phyloP scores from a whole-genome alignment of 495 filamentous ascomycete species.

The Mycothermus thermophilus region DNA sequence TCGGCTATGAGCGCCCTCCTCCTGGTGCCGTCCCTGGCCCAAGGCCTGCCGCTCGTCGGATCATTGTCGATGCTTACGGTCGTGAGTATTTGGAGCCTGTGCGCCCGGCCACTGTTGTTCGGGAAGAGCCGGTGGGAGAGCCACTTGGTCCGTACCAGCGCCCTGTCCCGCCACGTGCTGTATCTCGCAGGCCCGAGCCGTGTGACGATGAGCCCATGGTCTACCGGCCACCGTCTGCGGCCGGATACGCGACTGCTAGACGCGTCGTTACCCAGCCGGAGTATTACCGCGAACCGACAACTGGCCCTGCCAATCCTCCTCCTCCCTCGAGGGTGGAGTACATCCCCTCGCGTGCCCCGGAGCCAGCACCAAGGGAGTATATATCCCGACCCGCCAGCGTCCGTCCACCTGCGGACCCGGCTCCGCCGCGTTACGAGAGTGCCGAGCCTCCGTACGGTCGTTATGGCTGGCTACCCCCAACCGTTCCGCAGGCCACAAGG shows the following conservation, averaged over 20 bases:
- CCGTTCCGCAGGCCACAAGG: no score
- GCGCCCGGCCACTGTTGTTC: conserved; percentile 25
- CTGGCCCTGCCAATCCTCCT: conserved; percentile 23
- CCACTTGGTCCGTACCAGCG: conserved; percentile 33
- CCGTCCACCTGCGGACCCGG: conserved; percentile 32
- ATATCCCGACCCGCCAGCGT: conserved; percentile 44
- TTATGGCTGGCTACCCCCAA: no score
- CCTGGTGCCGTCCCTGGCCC: conserved; percentile 42
- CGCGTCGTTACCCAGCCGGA: conserved; percentile 43
- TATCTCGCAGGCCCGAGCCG: conserved; percentile 37
- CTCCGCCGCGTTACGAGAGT: conserved; percentile 6
- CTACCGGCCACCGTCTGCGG: conserved; percentile 28
- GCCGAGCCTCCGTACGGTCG: no score
- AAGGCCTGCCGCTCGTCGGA: conserved; percentile 40
- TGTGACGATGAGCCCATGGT: conserved; percentile 34
- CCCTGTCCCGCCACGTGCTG: conserved; percentile 26
- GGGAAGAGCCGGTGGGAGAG: conserved; percentile 31
- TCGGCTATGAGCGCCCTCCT: conserved; percentile 35
- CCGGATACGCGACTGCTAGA: conserved; percentile 24
- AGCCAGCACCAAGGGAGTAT: conserved; percentile 37
- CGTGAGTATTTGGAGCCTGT: conserved; percentile 54
- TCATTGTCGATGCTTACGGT: conserved; percentile 57
- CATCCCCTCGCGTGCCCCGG: conserved; percentile 27
- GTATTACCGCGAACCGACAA: conserved; percentile 39
- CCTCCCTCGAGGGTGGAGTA: conserved; percentile 29